Percentiles rank a stretch among this genome's conserved stretches.
Evolutionary conservation across 2,329 filamentous ascomycete genomes (phyloP).

Genomic region (Ceratocystis lukuohia): DNA sequence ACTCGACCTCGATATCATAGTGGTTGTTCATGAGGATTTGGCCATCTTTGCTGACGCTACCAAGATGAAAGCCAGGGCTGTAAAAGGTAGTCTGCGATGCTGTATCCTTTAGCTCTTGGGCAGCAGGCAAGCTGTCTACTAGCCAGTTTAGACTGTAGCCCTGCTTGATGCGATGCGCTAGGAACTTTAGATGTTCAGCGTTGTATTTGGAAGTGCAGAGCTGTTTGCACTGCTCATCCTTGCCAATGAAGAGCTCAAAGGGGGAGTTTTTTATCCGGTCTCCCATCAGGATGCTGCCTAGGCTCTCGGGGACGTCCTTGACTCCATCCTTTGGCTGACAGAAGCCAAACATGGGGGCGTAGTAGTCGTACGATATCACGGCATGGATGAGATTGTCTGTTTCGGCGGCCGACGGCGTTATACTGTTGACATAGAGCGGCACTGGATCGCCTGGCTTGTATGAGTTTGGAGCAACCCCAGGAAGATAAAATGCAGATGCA

Average conservation of each 20-base stretch:
- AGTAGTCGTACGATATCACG: conserved; percentile 95
- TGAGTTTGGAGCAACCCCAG: conserved; percentile 85
- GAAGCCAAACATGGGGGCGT: conserved; percentile 76
- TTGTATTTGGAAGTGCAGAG: conserved; percentile 58
- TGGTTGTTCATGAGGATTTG: conserved; percentile 72
- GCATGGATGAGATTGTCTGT: conserved; percentile 73
- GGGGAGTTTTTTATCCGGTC: conserved; percentile 96
- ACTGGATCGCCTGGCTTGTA: conserved; percentile 71
- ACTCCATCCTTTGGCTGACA: conserved; percentile 68
- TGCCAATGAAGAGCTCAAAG: conserved; percentile 73
- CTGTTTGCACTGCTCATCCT: conserved; percentile 75
- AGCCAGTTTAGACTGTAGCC: conserved; percentile 93
- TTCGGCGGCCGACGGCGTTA: conserved; percentile 69
- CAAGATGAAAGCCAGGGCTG: conserved; percentile 79
- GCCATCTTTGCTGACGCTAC: conserved; percentile 30
- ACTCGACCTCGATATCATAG: conserved; percentile 87
- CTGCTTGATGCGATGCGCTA: conserved; percentile 68
- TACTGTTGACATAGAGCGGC: conserved; percentile 80
- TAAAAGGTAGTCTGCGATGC: conserved; percentile 70
- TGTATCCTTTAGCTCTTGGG: conserved; percentile 66
- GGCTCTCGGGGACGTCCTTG: conserved; percentile 56
- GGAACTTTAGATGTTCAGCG: conserved; percentile 55
- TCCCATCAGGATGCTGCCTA: conserved; percentile 94
- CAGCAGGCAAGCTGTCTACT: conserved; percentile 84
- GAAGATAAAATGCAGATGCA: conserved; percentile 77